phyloP scores from a whole-genome alignment of 352 stramenopile species.

The Phytophthora macrochlamydospora region DNA sequence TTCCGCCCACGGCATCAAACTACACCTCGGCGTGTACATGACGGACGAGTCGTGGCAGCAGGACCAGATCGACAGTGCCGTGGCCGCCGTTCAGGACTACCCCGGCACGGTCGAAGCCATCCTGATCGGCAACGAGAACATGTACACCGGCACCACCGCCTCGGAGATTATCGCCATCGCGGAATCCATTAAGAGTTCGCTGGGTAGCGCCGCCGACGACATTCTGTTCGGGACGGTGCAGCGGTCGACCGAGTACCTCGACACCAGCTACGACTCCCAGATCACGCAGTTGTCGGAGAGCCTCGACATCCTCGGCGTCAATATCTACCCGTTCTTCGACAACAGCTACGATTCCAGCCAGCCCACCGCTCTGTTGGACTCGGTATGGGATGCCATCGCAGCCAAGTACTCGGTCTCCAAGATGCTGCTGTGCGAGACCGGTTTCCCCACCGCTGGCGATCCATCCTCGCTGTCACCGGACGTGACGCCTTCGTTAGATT shows the following conservation, averaged over 20 bases:
- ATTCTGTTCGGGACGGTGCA: constrained; percentile 69
- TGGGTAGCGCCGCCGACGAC: constrained; percentile 34
- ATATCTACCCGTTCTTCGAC: constrained; percentile 73
- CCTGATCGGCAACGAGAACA: constrained; percentile 65
- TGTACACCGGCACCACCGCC: constrained; percentile 37
- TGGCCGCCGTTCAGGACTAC: constrained; percentile 55
- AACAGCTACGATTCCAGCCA: constrained; percentile 54
- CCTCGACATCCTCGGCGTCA: constrained; percentile 64
- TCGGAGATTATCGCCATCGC: constrained; percentile 45
- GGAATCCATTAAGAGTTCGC: constrained; percentile 36
- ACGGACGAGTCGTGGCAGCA: constrained; percentile 55
- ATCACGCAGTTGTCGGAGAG: constrained; percentile 42
- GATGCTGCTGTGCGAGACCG: constrained; percentile 63
- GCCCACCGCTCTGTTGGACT: constrained; percentile 46
- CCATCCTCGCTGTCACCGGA: constrained; percentile 39
- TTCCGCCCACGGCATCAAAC: constrained; percentile 53
- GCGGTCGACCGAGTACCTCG: constrained; percentile 65
- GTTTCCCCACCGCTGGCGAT: constrained; percentile 51
- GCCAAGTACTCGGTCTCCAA: constrained; percentile 45
- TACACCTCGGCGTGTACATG: constrained; percentile 68
- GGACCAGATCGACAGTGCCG: constrained; percentile 49
- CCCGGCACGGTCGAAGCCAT: constrained; percentile 57
- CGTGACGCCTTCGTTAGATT: constrained; percentile 43
- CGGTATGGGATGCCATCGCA: constrained; percentile 52
- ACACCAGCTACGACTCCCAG: constrained; percentile 45